These are phyloP conservation scores for Solidago caesia DNA, from an alignment of 129 eudicot species.

Conservation along the genomic window DNA sequence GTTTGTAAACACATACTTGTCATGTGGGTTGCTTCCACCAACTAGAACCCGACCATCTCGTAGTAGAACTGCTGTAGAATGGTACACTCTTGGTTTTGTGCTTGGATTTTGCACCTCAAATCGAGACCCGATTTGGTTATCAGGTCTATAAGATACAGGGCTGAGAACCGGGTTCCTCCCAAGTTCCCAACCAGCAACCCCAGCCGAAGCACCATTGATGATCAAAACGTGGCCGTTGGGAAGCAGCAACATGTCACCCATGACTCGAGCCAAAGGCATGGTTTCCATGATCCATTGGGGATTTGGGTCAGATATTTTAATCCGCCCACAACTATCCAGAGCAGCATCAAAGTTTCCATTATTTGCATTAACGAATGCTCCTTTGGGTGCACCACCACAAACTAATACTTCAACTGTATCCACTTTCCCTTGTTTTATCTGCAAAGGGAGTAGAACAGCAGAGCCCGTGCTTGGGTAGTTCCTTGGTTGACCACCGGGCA, in stretches of 20 bases:
- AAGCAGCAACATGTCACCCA: slow-evolving; percentile 65
- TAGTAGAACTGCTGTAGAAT: slow-evolving; percentile 45
- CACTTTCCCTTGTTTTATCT: slow-evolving; percentile 22
- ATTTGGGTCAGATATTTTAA: slow-evolving; percentile 50
- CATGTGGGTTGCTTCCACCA: slow-evolving; percentile 68
- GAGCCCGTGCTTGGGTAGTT: slow-evolving; percentile 76
- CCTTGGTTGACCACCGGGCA: slow-evolving; percentile 72
- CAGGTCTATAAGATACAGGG: slow-evolving; percentile 50
- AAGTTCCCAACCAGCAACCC: slow-evolving; percentile 59
- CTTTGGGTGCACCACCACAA: slow-evolving; percentile 72
- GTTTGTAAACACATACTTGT: slow-evolving; percentile 41
- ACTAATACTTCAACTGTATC: slow-evolving; percentile 52
- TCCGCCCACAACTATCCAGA: slow-evolving; percentile 43
- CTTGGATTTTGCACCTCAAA: slow-evolving; percentile 46
- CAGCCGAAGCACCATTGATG: slow-evolving; percentile 49
- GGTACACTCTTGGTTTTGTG: slow-evolving; percentile 54
- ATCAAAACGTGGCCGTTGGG: slow-evolving; percentile 52
- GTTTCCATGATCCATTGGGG: slow-evolving; percentile 61
- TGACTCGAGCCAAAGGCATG: slow-evolving; percentile 63
- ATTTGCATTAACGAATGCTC: slow-evolving; percentile 32
- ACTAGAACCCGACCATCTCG: slow-evolving; percentile 57
- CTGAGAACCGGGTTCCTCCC: slow-evolving; percentile 47
- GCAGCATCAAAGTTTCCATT: slow-evolving; percentile 43
- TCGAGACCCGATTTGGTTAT: slow-evolving; percentile 23
- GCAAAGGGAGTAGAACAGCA: slow-evolving; percentile 64